Evolutionary conservation across 2,329 filamentous ascomycete genomes (phyloP).

Genomic region (Fusarium mundagurra): DNA sequence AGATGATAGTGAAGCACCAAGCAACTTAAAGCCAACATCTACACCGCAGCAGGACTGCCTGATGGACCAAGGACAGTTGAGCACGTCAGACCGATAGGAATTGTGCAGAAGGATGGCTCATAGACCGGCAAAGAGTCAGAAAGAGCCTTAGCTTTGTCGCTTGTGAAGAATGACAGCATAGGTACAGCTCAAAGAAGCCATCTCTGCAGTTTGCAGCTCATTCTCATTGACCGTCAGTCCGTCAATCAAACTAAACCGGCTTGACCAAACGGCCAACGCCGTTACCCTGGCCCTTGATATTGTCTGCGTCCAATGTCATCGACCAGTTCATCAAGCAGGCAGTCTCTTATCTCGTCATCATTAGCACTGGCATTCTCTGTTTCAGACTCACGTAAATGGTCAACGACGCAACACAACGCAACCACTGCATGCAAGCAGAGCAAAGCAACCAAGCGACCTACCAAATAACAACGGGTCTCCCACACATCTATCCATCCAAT

Average conservation of each 20-base stretch:
- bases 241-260: conserved; percentile 32
- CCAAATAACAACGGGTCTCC: conserved; percentile 13
- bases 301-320: conserved; percentile 7
- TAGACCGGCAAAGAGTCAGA: conserved; percentile 15
- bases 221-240: conserved; percentile 8
- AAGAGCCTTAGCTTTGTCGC: neutral
- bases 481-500: conserved; percentile 12
- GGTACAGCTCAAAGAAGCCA: neutral
- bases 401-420: conserved; percentile 16
- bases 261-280: conserved; percentile 28
- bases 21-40: conserved; percentile 2
- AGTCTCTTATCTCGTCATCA: conserved; percentile 39
- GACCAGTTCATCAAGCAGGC: conserved; percentile 6
- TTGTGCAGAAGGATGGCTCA: neutral
- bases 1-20: conserved; percentile 19
- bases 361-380: conserved; percentile 21
- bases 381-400: conserved; percentile 30
- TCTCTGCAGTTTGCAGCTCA: neutral
- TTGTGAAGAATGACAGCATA: conserved; percentile 19
- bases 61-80: conserved; percentile 31
- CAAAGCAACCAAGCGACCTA: neutral
- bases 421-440: conserved; percentile 1
- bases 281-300: conserved; percentile 34
- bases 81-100: conserved; percentile 36
- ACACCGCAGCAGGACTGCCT: conserved; percentile 23